Evolutionary conservation across 2,329 filamentous ascomycete species (phyloP), one percentile per base, ranked within the genome.

Genomic region (Ophiostoma himal-ulmi): DNA sequence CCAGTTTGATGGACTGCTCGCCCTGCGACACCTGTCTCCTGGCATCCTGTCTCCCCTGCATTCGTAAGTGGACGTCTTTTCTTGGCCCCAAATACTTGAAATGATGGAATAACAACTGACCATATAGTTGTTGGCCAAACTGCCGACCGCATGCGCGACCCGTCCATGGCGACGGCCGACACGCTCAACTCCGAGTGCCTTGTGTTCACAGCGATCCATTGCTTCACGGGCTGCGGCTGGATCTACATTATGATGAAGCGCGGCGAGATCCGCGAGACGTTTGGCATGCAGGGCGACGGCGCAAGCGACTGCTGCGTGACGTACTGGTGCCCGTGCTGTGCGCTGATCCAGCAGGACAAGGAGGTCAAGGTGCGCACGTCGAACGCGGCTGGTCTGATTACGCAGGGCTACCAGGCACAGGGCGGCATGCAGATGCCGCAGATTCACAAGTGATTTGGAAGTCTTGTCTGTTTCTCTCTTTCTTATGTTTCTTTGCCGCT

Each of bases 341-440:
- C 81, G 6, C 77, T 87, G 71, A 81, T 87, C 73, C 86, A 89
- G 79, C 82, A 87, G 70, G 85, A 88, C 71, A 85, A 86, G 74
- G 86, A 88, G 75, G 81, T 83, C 65, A 75, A 76, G 70, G 67
- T 65, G 5, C 77, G 78, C 34, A 75, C 75, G 41, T 44, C 68
- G 48, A 34, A 48, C 11, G 69, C 73, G 41, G 74, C 74, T 20
- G 70, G 22, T 5, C 74, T 76, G 54, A 48, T 73, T 60, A 66
- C 67, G 7, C 77, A 78, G 69, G 77, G 75, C 68, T 80, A 80
- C 73, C 75, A 78, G 71, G 68, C 75, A 13, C 76, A 77, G 71
- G 72, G 75, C 7, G 73, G 71, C 37, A 79, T 79, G 78, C 74
- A 77, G 48, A 75, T 78, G 74, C 76, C 75, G 22, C 70, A 68